Base-by-base conservation (phyloP, 2,329 filamentous ascomycete species). In the Claviceps sp. region DNA sequence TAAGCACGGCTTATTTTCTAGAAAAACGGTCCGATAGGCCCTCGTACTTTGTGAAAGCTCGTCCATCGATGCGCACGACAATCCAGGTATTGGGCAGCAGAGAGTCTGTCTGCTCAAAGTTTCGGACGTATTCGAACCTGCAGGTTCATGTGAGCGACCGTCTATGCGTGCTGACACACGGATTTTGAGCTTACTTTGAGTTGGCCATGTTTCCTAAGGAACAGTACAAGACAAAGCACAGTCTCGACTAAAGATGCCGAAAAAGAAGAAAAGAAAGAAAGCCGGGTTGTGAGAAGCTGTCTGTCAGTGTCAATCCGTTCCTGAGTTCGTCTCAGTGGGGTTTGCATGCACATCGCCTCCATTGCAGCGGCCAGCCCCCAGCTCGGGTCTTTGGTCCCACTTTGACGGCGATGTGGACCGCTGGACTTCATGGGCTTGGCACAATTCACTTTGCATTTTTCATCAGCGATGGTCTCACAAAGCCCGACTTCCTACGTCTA, bases 21-120 rank as follows among this genome's bases (percentile, higher is more conserved):
- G 8, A 1, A 20, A 3, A 30, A 5, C 3, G 7, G 6, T 20
- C 2, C 5, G 7, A 13, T 14, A 13, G 20, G n/a, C 37, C 14
- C 11, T 20, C 26, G 16, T 72, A 94, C 88, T 95, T 96, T 62
- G 90, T 93, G 69, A 98, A 98, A 18, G 89, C 90, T 57, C 91
- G 79, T 24, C 93, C 93, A 69, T 98, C 93, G 62, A 98, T 84
- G 55, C 93, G 84, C 52, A 98, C 83, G 20, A 97, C 88, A 52
- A 97, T 85, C 89, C 90, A 98, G 26, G 91, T 97, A 64, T 94
- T 95, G 51, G 84, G 88, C 22, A 97, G 76, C 42, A 98, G 72
- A 47, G 70, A 70, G 63, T 96, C 89, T 6, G 82, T 72, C 63
- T 86, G 86, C 74, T 98, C 93, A 63, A 97, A 97, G 47, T 74